Evolutionary conservation across 2,329 filamentous ascomycete genomes (phyloP).

Genomic region (Fusarium burgessii): DNA sequence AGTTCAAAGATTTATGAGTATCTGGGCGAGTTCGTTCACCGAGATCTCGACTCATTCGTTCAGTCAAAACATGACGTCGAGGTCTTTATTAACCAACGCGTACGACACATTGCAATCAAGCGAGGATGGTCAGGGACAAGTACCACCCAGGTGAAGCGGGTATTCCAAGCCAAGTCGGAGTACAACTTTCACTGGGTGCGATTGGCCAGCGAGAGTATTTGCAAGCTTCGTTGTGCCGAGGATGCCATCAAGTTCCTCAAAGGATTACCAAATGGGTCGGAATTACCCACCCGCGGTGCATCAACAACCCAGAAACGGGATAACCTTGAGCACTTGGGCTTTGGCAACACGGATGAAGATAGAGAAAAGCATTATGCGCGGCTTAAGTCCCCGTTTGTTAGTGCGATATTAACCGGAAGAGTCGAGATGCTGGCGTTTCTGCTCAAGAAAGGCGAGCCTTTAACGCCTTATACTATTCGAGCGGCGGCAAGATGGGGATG

Average conservation of each 20-base stretch:
- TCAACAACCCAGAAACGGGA: slow-evolving; percentile 12
- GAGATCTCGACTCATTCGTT: slow-evolving; percentile 39
- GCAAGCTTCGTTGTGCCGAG: slow-evolving; percentile 33
- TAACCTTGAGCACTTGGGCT: slow-evolving; percentile 10
- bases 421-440: slow-evolving; percentile 31
- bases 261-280: slow-evolving; percentile 36
- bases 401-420: slow-evolving; percentile 27
- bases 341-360: slow-evolving; percentile 28
- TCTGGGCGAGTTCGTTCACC: slow-evolving; percentile 34
- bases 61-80: slow-evolving; percentile 34
- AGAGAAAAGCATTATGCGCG: slow-evolving; percentile 28
- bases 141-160: slow-evolving; percentile 23
- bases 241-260: slow-evolving; percentile 35
- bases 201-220: slow-evolving; percentile 39
- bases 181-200: slow-evolving; percentile 45
- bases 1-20: slow-evolving; percentile 22
- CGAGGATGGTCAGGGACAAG: slow-evolving; percentile 33
- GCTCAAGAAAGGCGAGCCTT: slow-evolving; percentile 19
- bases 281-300: background rate
- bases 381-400: slow-evolving; percentile 22
- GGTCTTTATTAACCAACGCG: slow-evolving; percentile 34
- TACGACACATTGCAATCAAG: slow-evolving; percentile 23
- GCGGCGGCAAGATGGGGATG: slow-evolving; percentile 27
- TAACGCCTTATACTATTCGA: slow-evolving; percentile 24
- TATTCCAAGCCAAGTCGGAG: slow-evolving; percentile 38